Evolutionary conservation across 2,329 filamentous ascomycete species (phyloP).

Genomic region (Hypocrella siamensis): DNA sequence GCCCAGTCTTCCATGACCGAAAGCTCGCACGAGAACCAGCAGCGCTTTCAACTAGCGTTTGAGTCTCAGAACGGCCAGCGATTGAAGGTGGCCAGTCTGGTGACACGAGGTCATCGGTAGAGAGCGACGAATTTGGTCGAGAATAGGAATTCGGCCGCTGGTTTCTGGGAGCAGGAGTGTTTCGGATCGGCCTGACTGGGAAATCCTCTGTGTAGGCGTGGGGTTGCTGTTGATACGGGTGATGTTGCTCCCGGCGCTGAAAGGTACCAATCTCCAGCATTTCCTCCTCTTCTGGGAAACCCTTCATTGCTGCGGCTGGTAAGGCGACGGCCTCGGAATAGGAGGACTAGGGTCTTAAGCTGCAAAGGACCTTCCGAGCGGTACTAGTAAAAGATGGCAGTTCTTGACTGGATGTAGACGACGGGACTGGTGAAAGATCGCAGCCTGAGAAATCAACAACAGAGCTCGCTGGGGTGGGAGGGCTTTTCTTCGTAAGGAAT

Average conservation of each 20-base stretch:
- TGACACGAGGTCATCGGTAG: slow-evolving; percentile 4
- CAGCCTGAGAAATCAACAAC: no score
- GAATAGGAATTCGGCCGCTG: slow-evolving; percentile 1
- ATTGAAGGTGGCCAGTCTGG: slow-evolving; percentile 7
- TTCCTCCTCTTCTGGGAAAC: slow-evolving; percentile 15
- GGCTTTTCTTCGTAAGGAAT: no score
- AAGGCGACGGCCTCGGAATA: neutral
- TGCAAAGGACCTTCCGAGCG: neutral
- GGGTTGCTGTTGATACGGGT: slow-evolving; percentile 11
- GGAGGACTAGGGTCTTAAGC: neutral
- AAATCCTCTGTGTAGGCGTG: slow-evolving; percentile 8
- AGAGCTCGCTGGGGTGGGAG: no score
- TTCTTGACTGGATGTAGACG: no score
- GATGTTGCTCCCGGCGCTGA: slow-evolving; percentile 10
- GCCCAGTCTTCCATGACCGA: slow-evolving; percentile 9
- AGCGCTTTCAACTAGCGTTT: slow-evolving; percentile 13
- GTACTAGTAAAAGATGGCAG: no score
- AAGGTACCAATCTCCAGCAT: slow-evolving; percentile 19
- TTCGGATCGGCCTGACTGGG: neutral
- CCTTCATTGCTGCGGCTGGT: slow-evolving; percentile 11
- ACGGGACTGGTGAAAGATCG: no score
- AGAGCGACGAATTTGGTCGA: slow-evolving; percentile 2
- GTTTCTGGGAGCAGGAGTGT: slow-evolving; percentile 2
- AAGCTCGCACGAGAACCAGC: slow-evolving; percentile 10
- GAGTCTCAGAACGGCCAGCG: slow-evolving; percentile 11